Percentiles rank a stretch among this genome's conserved stretches.
phyloP scores from a whole-genome alignment of 352 stramenopile genomes.

The Phytophthora hibernalis region DNA sequence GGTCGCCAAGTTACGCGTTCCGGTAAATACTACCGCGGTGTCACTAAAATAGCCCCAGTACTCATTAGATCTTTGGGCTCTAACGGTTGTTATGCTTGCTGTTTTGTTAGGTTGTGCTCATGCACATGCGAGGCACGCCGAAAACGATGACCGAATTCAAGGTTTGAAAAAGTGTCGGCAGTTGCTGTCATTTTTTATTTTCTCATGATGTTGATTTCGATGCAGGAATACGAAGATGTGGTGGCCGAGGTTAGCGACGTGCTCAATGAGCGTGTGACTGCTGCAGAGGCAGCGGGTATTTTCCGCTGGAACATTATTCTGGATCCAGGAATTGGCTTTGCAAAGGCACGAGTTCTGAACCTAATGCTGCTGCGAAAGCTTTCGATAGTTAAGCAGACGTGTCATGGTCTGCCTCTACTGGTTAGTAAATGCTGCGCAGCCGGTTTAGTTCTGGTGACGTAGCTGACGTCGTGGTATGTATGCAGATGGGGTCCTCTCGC shows the following conservation, averaged over 20 bases:
- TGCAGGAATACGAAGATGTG: conserved; percentile 91
- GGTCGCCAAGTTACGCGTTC: conserved; percentile 88
- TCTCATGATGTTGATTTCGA: neutral
- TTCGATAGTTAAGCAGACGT: conserved; percentile 52
- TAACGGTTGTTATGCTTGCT: conserved; percentile 3
- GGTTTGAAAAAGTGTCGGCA: conserved; percentile 40
- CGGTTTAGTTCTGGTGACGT: neutral
- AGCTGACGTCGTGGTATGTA: neutral
- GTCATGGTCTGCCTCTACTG: conserved; percentile 62
- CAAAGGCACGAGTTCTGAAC: conserved; percentile 94
- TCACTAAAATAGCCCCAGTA: neutral
- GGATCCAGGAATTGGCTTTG: conserved; percentile 98
- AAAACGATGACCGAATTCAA: conserved; percentile 95
- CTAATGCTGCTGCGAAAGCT: conserved; percentile 90
- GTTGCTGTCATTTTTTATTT: no score
- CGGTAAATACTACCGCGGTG: conserved; percentile 41
- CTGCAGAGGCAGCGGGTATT: conserved; percentile 88
- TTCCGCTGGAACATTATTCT: conserved; percentile 95
- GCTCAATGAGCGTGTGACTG: conserved; percentile 74
- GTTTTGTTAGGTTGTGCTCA: conserved; percentile 88
- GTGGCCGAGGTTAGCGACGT: conserved; percentile 87
- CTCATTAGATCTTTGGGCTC: neutral
- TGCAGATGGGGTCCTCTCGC: conserved; percentile 91
- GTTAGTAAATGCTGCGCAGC: conserved; percentile 27
- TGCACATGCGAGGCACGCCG: conserved; percentile 98